Base-by-base conservation (phyloP, 1,284 basidiomycete species). In the Cryptococcus sp. region DNA sequence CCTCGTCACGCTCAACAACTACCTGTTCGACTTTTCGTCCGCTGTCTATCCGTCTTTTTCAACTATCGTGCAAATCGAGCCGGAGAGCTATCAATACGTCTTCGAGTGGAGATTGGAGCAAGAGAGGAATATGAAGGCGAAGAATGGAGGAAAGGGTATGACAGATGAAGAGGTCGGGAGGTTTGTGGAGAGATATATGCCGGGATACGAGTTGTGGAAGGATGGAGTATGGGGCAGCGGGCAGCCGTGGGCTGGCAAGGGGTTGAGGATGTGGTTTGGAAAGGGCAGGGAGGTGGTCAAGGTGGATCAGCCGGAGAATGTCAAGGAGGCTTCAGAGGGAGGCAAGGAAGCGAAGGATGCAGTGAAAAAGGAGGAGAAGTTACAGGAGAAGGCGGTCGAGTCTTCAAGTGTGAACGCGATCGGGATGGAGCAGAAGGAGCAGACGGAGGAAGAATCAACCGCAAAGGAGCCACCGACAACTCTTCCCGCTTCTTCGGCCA, bases 61-160 rank as follows among this genome's bases (percentile, higher is more conserved):
- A 11, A 57, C 54, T 0, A 54, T 68, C 19, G 53, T 71, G 18
- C 56, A 60, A 36, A 52, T 71, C 42, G 56, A 63, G 41, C 68
- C 68, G 12, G 48, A 54, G 26, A 57, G 51, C 11, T 65, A 63
- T 46, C 59, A 66, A 21, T 56, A 66, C 48, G 63, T 74, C 26
- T 69, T 72, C 56, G 35, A 47, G 10, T 93, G 90, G 91, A 78
- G 90, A 19, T 71, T 86, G 32, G 78, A 94, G 67, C 90, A 93
- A 70, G 91, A 95, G 62, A 86, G 86, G 52, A 64, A 79, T 45
- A 93, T 94, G 89, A 94, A 90, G 69, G 75, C 78, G 0, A 66
- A 65, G 38, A 92, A 91, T 56, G 88, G 88, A 41, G 90, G 89
- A 4, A 76, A 75, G 39, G 91, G 91, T 6, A 94, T 95, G 92